Conservation (phyloP, 805 yeast species). For the Saturnispora gosingensis region DNA sequence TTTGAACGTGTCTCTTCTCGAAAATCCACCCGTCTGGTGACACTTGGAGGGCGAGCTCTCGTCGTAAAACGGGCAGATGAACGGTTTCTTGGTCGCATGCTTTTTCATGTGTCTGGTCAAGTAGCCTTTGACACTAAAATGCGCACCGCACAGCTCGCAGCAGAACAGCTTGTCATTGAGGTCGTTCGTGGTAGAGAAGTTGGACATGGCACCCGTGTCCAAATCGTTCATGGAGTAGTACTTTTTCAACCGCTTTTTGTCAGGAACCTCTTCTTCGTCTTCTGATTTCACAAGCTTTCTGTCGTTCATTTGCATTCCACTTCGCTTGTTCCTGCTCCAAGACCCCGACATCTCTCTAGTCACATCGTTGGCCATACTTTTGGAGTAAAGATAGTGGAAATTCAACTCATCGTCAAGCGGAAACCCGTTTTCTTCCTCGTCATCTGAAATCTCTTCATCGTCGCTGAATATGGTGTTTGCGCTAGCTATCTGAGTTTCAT, state of each 20-base stretch:
- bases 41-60: conserved; percentile 30
- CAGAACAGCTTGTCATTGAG: conserved; percentile 21
- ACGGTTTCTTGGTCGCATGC: conserved; percentile 42
- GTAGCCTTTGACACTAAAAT: conserved; percentile 44
- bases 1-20: conserved; percentile 50
- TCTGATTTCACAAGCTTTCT: not conserved
- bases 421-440: conserved; percentile 2
- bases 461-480: not conserved
- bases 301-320: not conserved
- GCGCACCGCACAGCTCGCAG: conserved; percentile 41
- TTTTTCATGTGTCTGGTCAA: conserved; percentile 48
- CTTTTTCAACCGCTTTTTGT: not conserved
- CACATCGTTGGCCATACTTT: not conserved
- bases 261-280: not conserved
- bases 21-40: conserved; percentile 50
- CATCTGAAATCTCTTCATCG: conserved; percentile 10
- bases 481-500: not conserved
- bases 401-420: conserved; percentile 13
- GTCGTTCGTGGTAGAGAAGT: not conserved
- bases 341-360: not conserved
- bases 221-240: not conserved
- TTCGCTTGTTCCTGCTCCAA: not conserved
- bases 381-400: conserved; percentile 2
- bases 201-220: not conserved
- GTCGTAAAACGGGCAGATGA: conserved; percentile 42